A percentile compares a stretch with the other conserved stretches of the same genome.
These are phyloP conservation scores for Scenedesmus sp. DNA, from an alignment of 163 green algal species.

Conservation along the genomic window DNA sequence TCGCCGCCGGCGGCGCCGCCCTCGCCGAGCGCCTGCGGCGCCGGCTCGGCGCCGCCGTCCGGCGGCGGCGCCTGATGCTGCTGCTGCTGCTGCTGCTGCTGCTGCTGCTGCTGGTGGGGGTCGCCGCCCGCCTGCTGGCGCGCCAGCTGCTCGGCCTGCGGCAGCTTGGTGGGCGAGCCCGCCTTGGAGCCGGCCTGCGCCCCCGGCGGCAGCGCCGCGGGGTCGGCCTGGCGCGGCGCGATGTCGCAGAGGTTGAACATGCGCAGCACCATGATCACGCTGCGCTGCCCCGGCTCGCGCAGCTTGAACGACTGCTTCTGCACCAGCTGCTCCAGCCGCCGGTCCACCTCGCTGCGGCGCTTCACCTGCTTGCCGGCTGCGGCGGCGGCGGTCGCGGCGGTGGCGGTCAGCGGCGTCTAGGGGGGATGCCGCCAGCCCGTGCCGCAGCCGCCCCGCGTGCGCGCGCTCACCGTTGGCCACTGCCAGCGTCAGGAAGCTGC, in stretches of 20 bases:
- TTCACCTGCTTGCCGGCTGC: slow-evolving; percentile 31
- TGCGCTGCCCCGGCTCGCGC: slow-evolving; percentile 55
- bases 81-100: slow-evolving; percentile 33
- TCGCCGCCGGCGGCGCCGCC: slow-evolving; percentile 1
- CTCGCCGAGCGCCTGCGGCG: too few relatives aligned
- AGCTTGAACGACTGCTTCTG: slow-evolving; percentile 58
- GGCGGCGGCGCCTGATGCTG: not conserved
- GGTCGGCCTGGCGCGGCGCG: slow-evolving; percentile 43
- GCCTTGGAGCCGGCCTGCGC: not conserved
- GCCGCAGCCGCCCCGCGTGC: not conserved
- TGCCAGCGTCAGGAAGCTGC: slow-evolving; percentile 42
- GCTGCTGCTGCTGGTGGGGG: slow-evolving; percentile 14
- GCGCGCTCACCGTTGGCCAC: slow-evolving; percentile 14
- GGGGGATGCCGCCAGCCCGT: too few relatives aligned
- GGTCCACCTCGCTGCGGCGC: slow-evolving; percentile 73
- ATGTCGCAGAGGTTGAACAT: slow-evolving; percentile 96
- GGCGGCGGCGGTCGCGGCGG: too few relatives aligned
- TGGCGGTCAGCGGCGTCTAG: too few relatives aligned
- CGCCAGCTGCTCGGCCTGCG: too few relatives aligned
- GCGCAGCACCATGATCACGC: slow-evolving; percentile 75
- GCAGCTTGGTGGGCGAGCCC: slow-evolving; percentile 27
- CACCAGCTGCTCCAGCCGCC: slow-evolving; percentile 76
- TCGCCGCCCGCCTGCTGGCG: too few relatives aligned
- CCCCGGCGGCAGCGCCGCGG: slow-evolving; percentile 26
- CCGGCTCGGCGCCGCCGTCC: not conserved